phyloP scores from a whole-genome alignment of 2,329 filamentous ascomycete species.

The Trichoderma sp. region DNA sequence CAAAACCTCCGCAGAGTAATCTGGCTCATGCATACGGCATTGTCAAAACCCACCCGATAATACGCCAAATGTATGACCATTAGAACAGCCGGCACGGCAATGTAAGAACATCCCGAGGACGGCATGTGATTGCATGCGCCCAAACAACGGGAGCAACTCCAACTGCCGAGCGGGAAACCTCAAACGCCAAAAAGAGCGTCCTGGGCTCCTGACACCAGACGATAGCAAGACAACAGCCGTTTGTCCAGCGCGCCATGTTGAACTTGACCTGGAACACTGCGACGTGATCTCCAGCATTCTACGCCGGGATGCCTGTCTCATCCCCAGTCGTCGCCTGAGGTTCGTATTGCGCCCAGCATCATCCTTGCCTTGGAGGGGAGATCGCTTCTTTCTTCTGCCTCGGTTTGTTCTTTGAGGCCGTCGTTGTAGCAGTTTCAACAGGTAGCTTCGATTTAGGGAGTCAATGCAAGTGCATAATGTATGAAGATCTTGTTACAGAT shows the following conservation, averaged over 20 bases:
- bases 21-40: neutral
- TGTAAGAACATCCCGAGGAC: neutral
- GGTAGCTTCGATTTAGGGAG: neutral
- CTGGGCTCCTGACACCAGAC: neutral
- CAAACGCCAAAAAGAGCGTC: neutral
- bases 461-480: neutral
- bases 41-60: neutral
- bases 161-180: neutral
- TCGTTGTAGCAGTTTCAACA: neutral
- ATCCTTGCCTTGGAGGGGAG: neutral
- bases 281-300: neutral
- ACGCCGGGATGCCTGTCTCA: neutral
- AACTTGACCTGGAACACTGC: conserved; percentile 1
- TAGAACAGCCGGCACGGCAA: neutral
- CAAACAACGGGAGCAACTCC: neutral
- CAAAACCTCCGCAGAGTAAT: neutral
- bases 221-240: neutral
- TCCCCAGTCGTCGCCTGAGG: neutral
- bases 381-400: neutral
- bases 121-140: neutral
- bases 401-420: neutral
- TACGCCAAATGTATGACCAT: neutral
- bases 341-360: neutral
- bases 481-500: neutral
- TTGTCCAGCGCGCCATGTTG: neutral